Conservation (phyloP, 1,284 basidiomycete genomes). For the Cerrena zonata region DNA sequence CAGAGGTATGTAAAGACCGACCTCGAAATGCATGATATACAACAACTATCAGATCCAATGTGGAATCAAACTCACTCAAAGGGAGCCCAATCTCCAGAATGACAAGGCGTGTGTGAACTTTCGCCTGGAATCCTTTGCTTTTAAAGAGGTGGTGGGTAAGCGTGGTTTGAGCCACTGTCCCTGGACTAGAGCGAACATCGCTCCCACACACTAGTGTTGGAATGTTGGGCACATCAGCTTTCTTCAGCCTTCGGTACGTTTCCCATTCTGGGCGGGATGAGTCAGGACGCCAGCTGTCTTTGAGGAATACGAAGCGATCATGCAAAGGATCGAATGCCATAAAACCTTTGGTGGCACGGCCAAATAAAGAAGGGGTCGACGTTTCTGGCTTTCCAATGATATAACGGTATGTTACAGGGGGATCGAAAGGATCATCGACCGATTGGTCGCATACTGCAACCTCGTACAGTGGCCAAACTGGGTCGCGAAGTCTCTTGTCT, state of each 20-base stretch:
- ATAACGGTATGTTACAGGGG: background rate
- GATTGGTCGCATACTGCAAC: background rate
- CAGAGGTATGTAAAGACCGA: background rate
- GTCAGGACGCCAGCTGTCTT: background rate
- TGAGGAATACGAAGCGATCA: background rate
- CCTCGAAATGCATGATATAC: background rate
- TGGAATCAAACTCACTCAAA: background rate
- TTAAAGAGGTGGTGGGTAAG: background rate
- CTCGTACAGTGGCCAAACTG: background rate
- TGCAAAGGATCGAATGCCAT: conserved; percentile 11
- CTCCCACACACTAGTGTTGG: background rate
- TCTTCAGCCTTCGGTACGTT: background rate
- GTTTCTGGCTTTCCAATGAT: background rate
- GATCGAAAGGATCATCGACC: no score
- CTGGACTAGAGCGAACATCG: background rate
- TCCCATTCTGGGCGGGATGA: background rate
- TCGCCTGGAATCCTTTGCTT: background rate
- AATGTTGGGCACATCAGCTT: background rate
- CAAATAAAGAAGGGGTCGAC: background rate
- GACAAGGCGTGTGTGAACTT: conserved; percentile 3
- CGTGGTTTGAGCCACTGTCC: background rate
- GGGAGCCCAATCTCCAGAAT: conserved; percentile 1
- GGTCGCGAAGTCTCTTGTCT: background rate
- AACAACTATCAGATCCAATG: background rate
- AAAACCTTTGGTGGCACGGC: conserved; percentile 8